A percentile compares a stretch with the other conserved stretches of the same genome.
Evolutionary conservation across 169 alveolate species (phyloP).

Genomic region (Cytauxzoon felis): DNA sequence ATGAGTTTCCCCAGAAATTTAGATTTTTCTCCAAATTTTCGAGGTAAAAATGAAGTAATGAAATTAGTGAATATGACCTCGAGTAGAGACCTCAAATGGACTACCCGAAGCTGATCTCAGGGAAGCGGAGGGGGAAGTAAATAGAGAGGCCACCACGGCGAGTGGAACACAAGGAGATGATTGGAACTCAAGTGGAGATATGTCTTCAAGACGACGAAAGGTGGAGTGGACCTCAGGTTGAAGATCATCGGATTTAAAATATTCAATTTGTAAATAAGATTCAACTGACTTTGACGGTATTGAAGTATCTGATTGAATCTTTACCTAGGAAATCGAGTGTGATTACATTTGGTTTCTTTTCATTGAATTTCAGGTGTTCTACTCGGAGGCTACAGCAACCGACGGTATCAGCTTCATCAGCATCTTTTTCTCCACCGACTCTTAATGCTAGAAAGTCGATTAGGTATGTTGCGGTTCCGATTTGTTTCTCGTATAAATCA

Average conservation of each 20-base stretch:
- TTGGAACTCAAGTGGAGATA: no score
- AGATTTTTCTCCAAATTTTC: no score
- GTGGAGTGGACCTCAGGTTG: no score
- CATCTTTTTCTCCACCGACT: constrained; percentile 98
- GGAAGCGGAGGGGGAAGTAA: no score
- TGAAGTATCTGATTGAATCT: constrained; percentile 95
- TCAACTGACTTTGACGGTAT: constrained; percentile 87
- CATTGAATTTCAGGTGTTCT: constrained; percentile 87
- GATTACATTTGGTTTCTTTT: constrained; percentile 50
- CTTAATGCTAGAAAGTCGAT: constrained; percentile 98
- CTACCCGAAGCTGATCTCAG: no score
- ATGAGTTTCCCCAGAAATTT: no score
- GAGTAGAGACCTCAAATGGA: no score
- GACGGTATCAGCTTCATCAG: constrained; percentile 99
- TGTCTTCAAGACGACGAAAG: no score
- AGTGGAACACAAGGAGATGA: no score
- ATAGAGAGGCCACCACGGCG: no score
- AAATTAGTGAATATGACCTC: no score
- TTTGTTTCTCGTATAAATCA: constrained; percentile 82
- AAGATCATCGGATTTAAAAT: not conserved
- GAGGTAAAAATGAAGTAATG: no score
- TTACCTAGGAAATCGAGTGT: constrained; percentile 94
- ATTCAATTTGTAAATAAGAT: not conserved
- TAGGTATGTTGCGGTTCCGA: constrained; percentile 97
- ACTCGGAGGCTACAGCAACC: constrained; percentile 99